Conservation (phyloP, 2,329 filamentous ascomycete genomes). For the Trichoderma semiorbis region DNA sequence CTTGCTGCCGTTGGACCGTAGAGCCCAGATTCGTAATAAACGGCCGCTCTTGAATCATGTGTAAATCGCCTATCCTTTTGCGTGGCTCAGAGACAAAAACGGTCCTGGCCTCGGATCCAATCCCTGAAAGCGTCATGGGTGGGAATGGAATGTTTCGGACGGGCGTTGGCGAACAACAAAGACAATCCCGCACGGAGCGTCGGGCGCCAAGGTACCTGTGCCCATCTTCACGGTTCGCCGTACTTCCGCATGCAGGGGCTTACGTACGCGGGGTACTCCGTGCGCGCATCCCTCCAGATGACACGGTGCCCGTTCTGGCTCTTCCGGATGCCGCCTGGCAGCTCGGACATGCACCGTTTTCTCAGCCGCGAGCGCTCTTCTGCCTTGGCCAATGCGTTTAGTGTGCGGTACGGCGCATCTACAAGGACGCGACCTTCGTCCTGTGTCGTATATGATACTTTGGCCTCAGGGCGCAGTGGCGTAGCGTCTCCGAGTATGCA, state of each 20-base stretch:
- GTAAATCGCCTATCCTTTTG: not conserved
- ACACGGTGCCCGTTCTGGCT: not conserved
- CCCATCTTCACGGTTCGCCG: not conserved
- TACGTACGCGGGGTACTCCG: not conserved
- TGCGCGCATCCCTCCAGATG: not conserved
- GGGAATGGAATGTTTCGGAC: conserved; percentile 12
- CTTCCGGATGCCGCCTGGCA: conserved; percentile 2
- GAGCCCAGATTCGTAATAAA: not conserved
- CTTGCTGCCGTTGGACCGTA: not conserved
- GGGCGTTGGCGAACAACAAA: not conserved
- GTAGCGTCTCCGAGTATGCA: not conserved
- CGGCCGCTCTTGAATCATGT: not conserved
- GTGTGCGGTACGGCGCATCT: not conserved
- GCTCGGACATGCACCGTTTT: conserved; percentile 1
- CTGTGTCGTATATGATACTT: not conserved
- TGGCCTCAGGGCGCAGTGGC: not conserved
- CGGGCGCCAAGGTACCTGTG: not conserved
- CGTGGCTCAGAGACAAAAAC: conserved; percentile 11
- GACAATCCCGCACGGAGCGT: not conserved
- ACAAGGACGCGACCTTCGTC: not conserved
- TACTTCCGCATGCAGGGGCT: not conserved
- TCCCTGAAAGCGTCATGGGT: conserved; percentile 9
- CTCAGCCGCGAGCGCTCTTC: conserved; percentile 8
- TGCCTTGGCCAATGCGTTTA: not conserved
- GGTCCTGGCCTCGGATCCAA: conserved; percentile 5